Evolutionary conservation across 208 protist genomes (phyloP), one percentile per base, ranked within the genome.

Genomic region (Herpetomonas muscarum): DNA sequence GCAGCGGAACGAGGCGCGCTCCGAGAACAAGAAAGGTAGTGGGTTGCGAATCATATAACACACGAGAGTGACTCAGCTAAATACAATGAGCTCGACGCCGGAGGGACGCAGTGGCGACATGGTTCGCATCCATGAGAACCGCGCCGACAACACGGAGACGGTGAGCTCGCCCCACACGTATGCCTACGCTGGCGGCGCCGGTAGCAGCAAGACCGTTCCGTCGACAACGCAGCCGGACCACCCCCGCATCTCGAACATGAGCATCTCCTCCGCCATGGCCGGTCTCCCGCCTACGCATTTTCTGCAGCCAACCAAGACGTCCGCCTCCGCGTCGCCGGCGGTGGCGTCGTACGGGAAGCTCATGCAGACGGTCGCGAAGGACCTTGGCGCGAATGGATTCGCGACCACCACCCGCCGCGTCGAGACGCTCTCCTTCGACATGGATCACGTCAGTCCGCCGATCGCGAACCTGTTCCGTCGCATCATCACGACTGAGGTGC

Each of bases 381-480:
- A 46, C 15, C 41, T 46, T 4, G 41, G 41, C 15, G 52, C 37
- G 5, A 66, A 66, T 9, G 74, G 74, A 28, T 85, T 78, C 62
- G 70, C 65, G 0, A 61, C 50, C 42, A 85, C 78, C 22, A 91
- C 85, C 0, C 85, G 76, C 1, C 84, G 85, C 29, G 89, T 92
- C 19, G 74, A 85, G 64, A 75, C 59, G 37, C 77, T 95, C 46
- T 86, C 85, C 26, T 92, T 95, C 57, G 85, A 95, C 56, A 74
- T 95, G 57, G 70, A 77, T 2, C 52, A 66, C 67, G 70, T 92
- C 26, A 92, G 81, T 49, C 79, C 89, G 1, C 90, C 90, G 15
- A 81, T 99, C 51, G 97, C 98, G 13, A 99, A 99, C 66, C 92
- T 98, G 32, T 86, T 99, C 51, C 82, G 98, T 15, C 87, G 98